phyloP scores from a whole-genome alignment of 352 stramenopile species.

The Pythium oligandrum region DNA sequence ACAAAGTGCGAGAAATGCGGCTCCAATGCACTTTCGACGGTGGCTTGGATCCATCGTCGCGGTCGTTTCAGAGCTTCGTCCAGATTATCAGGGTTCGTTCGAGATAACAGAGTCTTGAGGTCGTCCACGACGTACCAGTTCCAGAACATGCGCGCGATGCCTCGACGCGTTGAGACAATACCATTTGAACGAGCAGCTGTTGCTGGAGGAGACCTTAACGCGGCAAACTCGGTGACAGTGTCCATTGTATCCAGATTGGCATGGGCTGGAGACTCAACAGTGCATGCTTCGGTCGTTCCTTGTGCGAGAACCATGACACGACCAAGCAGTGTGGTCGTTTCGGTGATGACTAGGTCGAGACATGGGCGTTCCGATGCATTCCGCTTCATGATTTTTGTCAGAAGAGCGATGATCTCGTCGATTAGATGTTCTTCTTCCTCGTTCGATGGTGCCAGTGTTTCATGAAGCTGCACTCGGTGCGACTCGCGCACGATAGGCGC shows the following conservation, averaged over 20 bases:
- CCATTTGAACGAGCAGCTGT: neutral
- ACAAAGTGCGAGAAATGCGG: neutral
- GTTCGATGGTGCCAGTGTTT: slow-evolving; percentile 21
- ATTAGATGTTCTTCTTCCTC: slow-evolving; percentile 14
- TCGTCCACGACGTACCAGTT: slow-evolving; percentile 40
- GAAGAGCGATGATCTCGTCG: neutral
- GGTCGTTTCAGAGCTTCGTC: neutral
- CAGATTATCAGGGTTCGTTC: slow-evolving; percentile 1
- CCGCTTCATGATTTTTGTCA: neutral
- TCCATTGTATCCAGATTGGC: slow-evolving; percentile 3
- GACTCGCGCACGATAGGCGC: slow-evolving; percentile 27
- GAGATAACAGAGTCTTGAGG: slow-evolving; percentile 2
- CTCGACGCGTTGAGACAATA: neutral
- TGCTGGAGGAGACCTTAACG: neutral
- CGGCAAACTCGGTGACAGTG: neutral
- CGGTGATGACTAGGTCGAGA: slow-evolving; percentile 4
- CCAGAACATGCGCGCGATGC: slow-evolving; percentile 37
- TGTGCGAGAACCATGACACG: slow-evolving; percentile 10
- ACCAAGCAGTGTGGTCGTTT: slow-evolving; percentile 8
- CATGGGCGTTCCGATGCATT: slow-evolving; percentile 1
- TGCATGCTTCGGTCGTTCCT: neutral
- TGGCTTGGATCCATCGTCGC: neutral
- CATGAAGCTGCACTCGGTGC: slow-evolving; percentile 31
- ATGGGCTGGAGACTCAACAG: neutral
- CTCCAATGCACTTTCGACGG: neutral